phyloP scores from a whole-genome alignment of 306 rosid species.

The Glycine tomentella region DNA sequence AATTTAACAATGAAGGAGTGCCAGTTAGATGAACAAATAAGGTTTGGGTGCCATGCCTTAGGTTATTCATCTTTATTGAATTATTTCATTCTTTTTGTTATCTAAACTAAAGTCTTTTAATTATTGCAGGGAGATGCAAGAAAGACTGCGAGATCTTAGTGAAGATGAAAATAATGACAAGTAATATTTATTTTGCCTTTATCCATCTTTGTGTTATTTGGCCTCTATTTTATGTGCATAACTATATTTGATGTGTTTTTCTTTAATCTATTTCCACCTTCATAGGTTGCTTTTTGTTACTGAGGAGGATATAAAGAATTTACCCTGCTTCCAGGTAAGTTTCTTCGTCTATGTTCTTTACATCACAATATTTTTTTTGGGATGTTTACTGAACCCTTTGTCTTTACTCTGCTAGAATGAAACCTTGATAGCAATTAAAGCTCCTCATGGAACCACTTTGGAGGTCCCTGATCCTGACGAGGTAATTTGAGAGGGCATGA shows the following conservation, averaged over 20 bases:
- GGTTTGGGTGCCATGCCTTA: slow-evolving; percentile 57
- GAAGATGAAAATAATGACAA: slow-evolving; percentile 90
- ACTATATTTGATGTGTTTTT: slow-evolving; percentile 33
- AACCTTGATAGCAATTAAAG: slow-evolving; percentile 96
- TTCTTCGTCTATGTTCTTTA: slow-evolving; percentile 39
- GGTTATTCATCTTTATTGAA: slow-evolving; percentile 34
- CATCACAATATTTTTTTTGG: slow-evolving; percentile 7
- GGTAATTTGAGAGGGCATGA: slow-evolving; percentile 60
- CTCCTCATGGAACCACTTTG: slow-evolving; percentile 97
- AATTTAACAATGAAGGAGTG: slow-evolving; percentile 75
- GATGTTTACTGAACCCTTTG: slow-evolving; percentile 28
- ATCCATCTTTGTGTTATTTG: slow-evolving; percentile 22
- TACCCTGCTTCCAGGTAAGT: slow-evolving; percentile 89
- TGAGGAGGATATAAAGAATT: slow-evolving; percentile 92
- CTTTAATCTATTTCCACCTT: slow-evolving; percentile 36
- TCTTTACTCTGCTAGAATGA: slow-evolving; percentile 75
- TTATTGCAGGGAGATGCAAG: slow-evolving; percentile 91
- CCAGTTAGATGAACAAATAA: slow-evolving; percentile 82
- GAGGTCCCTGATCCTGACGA: slow-evolving; percentile 99
- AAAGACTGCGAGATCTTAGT: slow-evolving; percentile 79
- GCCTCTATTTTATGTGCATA: neutral
- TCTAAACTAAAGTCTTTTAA: slow-evolving; percentile 36
- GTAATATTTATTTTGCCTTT: slow-evolving; percentile 54
- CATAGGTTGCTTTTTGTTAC: slow-evolving; percentile 92
- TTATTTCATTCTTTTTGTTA: slow-evolving; percentile 20